A percentile compares a stretch with the other conserved stretches of the same genome.
phyloP scores from a whole-genome alignment of 192 early-diverging fungal species.

The Rhizoclosmatium sp. region DNA sequence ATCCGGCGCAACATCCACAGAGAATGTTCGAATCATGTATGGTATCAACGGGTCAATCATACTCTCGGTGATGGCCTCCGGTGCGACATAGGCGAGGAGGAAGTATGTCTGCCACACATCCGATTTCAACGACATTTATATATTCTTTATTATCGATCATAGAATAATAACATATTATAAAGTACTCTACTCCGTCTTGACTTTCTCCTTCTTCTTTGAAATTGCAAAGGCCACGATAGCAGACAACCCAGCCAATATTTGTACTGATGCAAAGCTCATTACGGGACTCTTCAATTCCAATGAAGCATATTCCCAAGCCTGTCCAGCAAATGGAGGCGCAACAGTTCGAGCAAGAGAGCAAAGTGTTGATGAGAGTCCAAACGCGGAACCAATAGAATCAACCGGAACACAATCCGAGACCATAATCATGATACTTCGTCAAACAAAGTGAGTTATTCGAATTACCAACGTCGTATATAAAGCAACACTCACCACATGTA shows the following conservation, averaged over 20 bases:
- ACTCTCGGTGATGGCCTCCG: constrained; percentile 49
- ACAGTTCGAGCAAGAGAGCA: background rate
- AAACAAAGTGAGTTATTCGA: background rate
- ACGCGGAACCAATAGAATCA: background rate
- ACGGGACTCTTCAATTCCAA: background rate
- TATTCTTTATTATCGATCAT: background rate
- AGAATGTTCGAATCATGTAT: constrained; percentile 48
- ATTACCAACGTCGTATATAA: background rate
- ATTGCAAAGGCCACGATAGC: background rate
- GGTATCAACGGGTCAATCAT: constrained; percentile 56
- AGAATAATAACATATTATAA: background rate
- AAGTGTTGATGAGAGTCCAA: constrained; percentile 8
- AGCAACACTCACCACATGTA: constrained; percentile 32
- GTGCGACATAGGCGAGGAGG: constrained; percentile 34
- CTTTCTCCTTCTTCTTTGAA: background rate
- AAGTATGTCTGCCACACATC: constrained; percentile 36
- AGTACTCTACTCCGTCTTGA: background rate
- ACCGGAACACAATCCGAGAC: constrained; percentile 6
- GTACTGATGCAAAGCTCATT: background rate
- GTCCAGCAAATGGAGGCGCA: background rate
- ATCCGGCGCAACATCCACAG: constrained; percentile 21
- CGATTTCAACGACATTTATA: background rate
- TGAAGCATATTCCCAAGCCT: background rate
- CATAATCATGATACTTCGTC: background rate
- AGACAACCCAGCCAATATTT: background rate